These are phyloP conservation scores for Triticum monococcum DNA, from an alignment of 176 grass and related monocot species.

Conservation along the genomic window DNA sequence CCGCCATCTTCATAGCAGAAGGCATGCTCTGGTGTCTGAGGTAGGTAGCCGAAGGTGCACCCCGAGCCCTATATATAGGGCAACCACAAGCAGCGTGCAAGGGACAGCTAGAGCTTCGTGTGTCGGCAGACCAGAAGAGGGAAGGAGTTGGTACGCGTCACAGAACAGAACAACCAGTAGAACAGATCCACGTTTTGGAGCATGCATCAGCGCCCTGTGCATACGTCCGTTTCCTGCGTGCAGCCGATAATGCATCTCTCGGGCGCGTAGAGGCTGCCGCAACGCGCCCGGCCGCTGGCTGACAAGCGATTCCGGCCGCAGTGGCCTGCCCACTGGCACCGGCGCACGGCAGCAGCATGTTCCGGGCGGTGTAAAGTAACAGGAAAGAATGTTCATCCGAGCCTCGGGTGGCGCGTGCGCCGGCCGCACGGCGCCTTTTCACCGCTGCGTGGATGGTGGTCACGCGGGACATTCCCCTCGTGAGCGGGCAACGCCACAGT, in stretches of 20 bases:
- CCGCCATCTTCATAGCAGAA: background rate
- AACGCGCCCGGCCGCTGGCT: background rate
- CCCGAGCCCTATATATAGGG: slow-evolving; percentile 13
- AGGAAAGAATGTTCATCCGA: background rate
- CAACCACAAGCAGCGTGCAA: background rate
- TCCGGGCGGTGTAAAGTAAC: background rate
- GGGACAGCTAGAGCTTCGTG: slow-evolving; percentile 5
- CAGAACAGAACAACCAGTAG: slow-evolving; percentile 1
- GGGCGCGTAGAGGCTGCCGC: background rate
- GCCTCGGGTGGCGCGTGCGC: slow-evolving; percentile 3
- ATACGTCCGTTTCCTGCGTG: background rate
- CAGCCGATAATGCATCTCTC: slow-evolving; percentile 1
- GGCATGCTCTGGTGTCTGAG: background rate
- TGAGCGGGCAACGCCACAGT: background rate
- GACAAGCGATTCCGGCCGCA: slow-evolving; percentile 21
- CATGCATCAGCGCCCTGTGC: background rate
- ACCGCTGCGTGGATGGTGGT: background rate
- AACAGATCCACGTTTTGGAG: background rate
- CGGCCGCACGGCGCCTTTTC: background rate
- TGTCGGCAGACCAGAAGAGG: slow-evolving; percentile 12
- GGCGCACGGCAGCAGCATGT: background rate
- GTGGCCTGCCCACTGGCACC: background rate
- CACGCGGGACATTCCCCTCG: background rate
- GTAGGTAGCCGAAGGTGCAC: background rate
- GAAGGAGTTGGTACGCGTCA: slow-evolving; percentile 14